Base-by-base conservation (phyloP, 2,329 filamentous ascomycete genomes). In the Monosporascus sp. region DNA sequence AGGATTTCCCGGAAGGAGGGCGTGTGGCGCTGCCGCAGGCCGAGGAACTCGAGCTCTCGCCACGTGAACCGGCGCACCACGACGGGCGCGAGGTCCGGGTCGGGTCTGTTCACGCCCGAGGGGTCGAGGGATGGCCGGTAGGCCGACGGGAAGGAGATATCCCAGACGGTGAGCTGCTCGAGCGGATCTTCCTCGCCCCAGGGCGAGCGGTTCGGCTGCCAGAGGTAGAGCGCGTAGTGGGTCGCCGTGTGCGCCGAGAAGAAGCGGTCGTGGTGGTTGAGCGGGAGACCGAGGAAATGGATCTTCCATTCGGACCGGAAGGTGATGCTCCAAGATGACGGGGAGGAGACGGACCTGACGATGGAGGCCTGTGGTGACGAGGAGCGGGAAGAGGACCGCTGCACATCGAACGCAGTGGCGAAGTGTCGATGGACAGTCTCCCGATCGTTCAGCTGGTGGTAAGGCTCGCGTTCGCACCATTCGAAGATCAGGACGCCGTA, bases 141-240 rank as follows among this genome's bases (percentile, higher is more conserved):
- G 1, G 67, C 39, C 5, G 76, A 78, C 2, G 74, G 68, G 0
- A 68, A 66, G 2, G 77, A 76, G 39, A 86, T 80, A 51, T 85
- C 77, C 82, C 82, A 86, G 9, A 86, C 69, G 17, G 74, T 75
- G 27, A 86, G 68, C 36, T 77, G 74, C 62, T 86, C 83, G 17
- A 81, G 74, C 0, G 81, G 81, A 14, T 77, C 74, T 59, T 81
- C 78, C 49, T 82, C 78, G 37, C 76, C 75, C 70, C 78, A 81
- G 38, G 78, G 70, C 45, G 77, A 78, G 46, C 76, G 76, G 57
- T 79, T 79, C 2, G 79, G 76, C 59, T 84, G 80, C 82, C 82
- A 85, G 27, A 80, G 72, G 65, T 85, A 86, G 15, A 84, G 70
- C 39, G 74, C 80, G 65, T 85, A 86, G 62, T 86, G 82, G 0